These are phyloP conservation scores for Cladosporium sp. DNA, from an alignment of 2,329 filamentous ascomycete species.

Conservation along the genomic window DNA sequence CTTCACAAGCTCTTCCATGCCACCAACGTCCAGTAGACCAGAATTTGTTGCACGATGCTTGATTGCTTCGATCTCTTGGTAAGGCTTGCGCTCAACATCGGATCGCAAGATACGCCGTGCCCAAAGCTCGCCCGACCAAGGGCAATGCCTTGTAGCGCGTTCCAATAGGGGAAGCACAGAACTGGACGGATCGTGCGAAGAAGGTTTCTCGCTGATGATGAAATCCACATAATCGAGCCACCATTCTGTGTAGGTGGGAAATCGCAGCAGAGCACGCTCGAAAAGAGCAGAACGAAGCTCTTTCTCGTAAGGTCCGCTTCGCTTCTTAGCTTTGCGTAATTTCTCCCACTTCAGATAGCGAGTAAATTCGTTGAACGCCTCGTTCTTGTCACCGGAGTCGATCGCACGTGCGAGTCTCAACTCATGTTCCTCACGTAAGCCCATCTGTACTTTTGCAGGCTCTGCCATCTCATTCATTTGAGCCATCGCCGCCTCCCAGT, in stretches of 20 bases:
- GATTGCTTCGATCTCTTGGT: conserved; percentile 78
- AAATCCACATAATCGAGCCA: conserved; percentile 86
- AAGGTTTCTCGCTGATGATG: conserved; percentile 49
- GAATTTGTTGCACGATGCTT: conserved; percentile 90
- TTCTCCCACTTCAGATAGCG: conserved; percentile 83
- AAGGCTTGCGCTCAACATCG: conserved; percentile 71
- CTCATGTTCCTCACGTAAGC: conserved; percentile 59
- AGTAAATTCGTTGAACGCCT: conserved; percentile 51
- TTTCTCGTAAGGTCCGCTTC: conserved; percentile 44
- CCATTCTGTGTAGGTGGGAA: conserved; percentile 67
- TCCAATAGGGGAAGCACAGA: conserved; percentile 66
- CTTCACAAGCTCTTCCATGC: conserved; percentile 82
- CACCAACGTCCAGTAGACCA: conserved; percentile 76
- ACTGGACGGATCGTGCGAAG: conserved; percentile 14
- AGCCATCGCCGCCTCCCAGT: conserved; percentile 71
- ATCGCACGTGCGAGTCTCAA: conserved; percentile 58
- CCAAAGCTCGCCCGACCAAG: conserved; percentile 90
- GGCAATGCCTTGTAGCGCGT: conserved; percentile 82
- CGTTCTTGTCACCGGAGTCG: conserved; percentile 53
- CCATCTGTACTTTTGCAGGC: conserved; percentile 60
- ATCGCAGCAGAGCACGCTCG: conserved; percentile 69
- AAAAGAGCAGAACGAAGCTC: conserved; percentile 62
- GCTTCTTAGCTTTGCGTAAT: conserved; percentile 48
- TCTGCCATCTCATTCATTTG: conserved; percentile 60
- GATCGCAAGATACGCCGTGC: conserved; percentile 80